Evolutionary conservation across 2,329 filamentous ascomycete genomes (phyloP), one percentile per base, ranked within the genome.

Genomic region (Verticillium alfalfae): DNA sequence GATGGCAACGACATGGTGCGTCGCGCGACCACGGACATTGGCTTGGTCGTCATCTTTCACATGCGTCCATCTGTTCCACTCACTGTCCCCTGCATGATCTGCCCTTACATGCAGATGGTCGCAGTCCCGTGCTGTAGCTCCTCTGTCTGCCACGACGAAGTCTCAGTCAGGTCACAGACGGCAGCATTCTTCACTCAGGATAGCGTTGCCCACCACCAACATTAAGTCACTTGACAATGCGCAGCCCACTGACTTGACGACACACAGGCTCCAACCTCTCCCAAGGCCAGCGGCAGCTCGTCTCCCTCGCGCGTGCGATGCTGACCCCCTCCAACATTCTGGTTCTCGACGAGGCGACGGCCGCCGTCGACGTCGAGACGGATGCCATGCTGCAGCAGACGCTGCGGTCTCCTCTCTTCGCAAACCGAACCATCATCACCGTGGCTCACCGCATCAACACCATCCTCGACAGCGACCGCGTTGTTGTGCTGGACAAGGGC

Each of bases 381-480:
- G 87, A 90, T 70, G 85, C 85, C 60, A 79, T 88, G 77, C 78
- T 90, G 60, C 87, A 90, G 76, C 76, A 77, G 57, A 89, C 87
- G 34, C 78, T 89, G 61, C 82, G 87, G 38, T 84, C 84, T 39
- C 82, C 85, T 26, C 74, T 88, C 16, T 99, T 99, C 78, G 84
- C 88, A 64, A 92, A 97, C 76, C 88, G 92, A 60, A 99, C 95
- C 41, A 98, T 99, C 75, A 96, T 99, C 75, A 99, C 95, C 1
- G 97, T 99, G 70, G 95, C 95, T 34, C 95, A 99, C 79, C 89
- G 95, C 61, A 96, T 99, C 79, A 98, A 98, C 79, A 99, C 95
- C 12, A 98, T 99, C 70, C 84, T 99, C 36, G 87, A 90, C 73
- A 86, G 84, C 64, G 94, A 99, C 78, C 87, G 93, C 58, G 95